A percentile compares a stretch with the other conserved stretches of the same genome.
These are phyloP conservation scores for Beauveria pseudobassiana DNA, from an alignment of 2,329 filamentous ascomycete genomes.

Conservation along the genomic window DNA sequence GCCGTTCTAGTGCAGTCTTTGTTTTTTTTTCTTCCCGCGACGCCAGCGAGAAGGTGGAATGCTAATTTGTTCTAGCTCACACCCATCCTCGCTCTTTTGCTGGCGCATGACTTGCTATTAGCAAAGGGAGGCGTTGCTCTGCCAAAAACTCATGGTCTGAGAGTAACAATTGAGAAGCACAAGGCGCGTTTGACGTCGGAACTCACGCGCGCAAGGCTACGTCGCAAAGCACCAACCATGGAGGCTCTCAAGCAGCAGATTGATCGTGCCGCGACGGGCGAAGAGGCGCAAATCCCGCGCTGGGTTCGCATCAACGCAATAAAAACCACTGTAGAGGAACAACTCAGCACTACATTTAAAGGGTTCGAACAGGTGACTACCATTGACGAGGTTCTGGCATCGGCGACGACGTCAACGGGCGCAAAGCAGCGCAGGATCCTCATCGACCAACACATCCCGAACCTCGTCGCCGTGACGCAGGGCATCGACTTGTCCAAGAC, in stretches of 20 bases:
- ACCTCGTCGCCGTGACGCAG: slow-evolving; percentile 72
- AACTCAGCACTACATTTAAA: slow-evolving; percentile 68
- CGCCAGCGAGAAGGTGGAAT: neutral
- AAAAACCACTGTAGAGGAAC: slow-evolving; percentile 60
- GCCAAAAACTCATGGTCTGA: slow-evolving; percentile 69
- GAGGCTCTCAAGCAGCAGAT: slow-evolving; percentile 57
- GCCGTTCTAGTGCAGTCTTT: neutral
- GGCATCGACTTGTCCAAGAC: slow-evolving; percentile 65
- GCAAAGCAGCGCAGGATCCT: slow-evolving; percentile 45
- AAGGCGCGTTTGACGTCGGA: slow-evolving; percentile 75
- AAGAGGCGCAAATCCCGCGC: slow-evolving; percentile 61
- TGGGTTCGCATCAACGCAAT: slow-evolving; percentile 88
- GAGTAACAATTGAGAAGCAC: slow-evolving; percentile 69
- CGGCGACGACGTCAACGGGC: slow-evolving; percentile 14
- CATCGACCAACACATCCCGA: slow-evolving; percentile 75
- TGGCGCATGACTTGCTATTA: slow-evolving; percentile 80
- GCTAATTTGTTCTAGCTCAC: slow-evolving; percentile 52
- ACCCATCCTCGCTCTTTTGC: slow-evolving; percentile 69
- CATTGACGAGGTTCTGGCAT: slow-evolving; percentile 47
- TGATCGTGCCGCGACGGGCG: slow-evolving; percentile 39
- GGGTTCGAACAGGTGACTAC: slow-evolving; percentile 49
- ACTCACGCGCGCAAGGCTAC: slow-evolving; percentile 70
- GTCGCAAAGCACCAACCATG: slow-evolving; percentile 60
- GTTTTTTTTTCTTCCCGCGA: no score
- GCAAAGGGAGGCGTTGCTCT: slow-evolving; percentile 77